Conservation (phyloP, 768 basidiomycete genomes). For the Chalciporus piperatus region DNA sequence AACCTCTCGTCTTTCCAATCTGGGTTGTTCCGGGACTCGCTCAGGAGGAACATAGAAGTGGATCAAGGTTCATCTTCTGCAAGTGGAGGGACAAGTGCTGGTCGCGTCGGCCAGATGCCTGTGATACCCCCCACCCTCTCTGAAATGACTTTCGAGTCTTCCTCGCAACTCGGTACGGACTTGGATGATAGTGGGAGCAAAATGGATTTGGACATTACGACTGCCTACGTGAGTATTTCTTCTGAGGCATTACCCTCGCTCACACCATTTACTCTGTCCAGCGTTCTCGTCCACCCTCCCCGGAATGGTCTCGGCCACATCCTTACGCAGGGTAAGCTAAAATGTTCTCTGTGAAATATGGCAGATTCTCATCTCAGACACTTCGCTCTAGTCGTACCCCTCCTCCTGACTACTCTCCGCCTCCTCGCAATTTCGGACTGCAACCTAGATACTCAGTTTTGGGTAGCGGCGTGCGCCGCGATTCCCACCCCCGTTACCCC, state of each 20-base stretch:
- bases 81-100: neutral
- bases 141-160: conserved; percentile 7
- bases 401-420: conserved; percentile 21
- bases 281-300: conserved; percentile 26
- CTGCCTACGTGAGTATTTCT: conserved; percentile 14
- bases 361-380: neutral
- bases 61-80: conserved; percentile 17
- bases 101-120: neutral
- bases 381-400: conserved; percentile 22
- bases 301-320: conserved; percentile 24
- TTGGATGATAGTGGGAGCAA: conserved; percentile 28
- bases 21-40: conserved; percentile 32
- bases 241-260: neutral
- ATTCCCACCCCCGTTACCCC: conserved; percentile 6
- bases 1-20: conserved; percentile 32
- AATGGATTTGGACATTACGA: conserved; percentile 21
- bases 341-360: neutral
- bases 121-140: neutral
- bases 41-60: conserved; percentile 26
- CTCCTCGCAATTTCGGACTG: conserved; percentile 14
- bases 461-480: conserved; percentile 11
- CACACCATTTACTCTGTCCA: conserved; percentile 3
- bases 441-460: conserved; percentile 15
- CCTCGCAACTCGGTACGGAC: conserved; percentile 15
- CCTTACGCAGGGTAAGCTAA: conserved; percentile 25